Percentiles rank a stretch among this genome's conserved stretches.
Conservation (phyloP, 2,329 filamentous ascomycete species). For the Pseudogymnoascus sp. region DNA sequence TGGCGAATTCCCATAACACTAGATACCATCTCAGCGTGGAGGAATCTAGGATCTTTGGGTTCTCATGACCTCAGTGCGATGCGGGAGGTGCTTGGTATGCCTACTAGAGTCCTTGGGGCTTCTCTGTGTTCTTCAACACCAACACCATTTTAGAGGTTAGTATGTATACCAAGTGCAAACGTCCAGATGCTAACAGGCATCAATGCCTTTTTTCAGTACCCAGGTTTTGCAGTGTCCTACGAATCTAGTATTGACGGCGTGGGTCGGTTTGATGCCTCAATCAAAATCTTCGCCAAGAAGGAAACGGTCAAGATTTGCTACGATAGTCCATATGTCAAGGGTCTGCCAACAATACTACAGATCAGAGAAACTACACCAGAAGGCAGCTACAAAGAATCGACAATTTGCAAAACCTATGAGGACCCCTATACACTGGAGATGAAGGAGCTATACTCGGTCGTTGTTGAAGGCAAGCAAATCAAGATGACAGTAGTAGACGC, state of each 20-base stretch:
- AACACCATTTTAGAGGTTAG: slow-evolving; percentile 14
- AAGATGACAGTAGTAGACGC: slow-evolving; percentile 29
- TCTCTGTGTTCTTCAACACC: not conserved
- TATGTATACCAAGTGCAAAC: too few species aligned
- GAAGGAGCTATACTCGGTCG: slow-evolving; percentile 26
- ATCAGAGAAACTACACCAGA: slow-evolving; percentile 29
- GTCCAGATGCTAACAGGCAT: too few species aligned
- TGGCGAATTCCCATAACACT: slow-evolving; percentile 22
- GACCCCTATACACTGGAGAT: slow-evolving; percentile 34
- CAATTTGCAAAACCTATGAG: slow-evolving; percentile 32
- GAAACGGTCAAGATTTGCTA: slow-evolving; percentile 48
- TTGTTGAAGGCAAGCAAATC: slow-evolving; percentile 21
- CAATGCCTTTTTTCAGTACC: slow-evolving; percentile 25
- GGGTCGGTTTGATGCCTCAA: slow-evolving; percentile 43
- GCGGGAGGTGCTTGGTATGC: slow-evolving; percentile 44
- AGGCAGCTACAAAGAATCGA: slow-evolving; percentile 30
- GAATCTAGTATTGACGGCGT: slow-evolving; percentile 48
- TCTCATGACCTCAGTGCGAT: slow-evolving; percentile 47
- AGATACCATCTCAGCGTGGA: slow-evolving; percentile 28
- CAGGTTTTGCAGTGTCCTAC: slow-evolving; percentile 44
- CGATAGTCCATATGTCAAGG: slow-evolving; percentile 51
- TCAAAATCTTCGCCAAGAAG: slow-evolving; percentile 43
- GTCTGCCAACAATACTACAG: slow-evolving; percentile 40
- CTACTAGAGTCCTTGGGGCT: slow-evolving; percentile 20
- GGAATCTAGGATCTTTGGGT: slow-evolving; percentile 40